A percentile compares a stretch with the other conserved stretches of the same genome.
These are phyloP conservation scores for Apiospora malaysiana DNA, from an alignment of 2,329 filamentous ascomycete genomes.

Conservation along the genomic window DNA sequence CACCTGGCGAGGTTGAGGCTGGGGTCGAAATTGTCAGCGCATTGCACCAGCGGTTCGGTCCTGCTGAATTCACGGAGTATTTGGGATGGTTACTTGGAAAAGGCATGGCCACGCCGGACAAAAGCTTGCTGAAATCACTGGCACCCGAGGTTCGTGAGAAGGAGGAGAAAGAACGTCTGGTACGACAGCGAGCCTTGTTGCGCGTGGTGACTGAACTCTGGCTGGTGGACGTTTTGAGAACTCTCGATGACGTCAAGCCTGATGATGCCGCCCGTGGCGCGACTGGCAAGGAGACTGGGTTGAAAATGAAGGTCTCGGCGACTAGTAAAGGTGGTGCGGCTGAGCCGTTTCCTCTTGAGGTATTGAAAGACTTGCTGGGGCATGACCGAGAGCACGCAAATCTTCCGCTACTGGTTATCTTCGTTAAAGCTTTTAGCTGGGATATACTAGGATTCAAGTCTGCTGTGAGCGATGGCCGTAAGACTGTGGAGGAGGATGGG, in stretches of 20 bases:
- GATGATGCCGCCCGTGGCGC: slow-evolving; percentile 68
- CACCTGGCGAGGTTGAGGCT: slow-evolving; percentile 87
- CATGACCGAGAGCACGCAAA: slow-evolving; percentile 94
- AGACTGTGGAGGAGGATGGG: slow-evolving; percentile 82
- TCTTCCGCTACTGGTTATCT: slow-evolving; percentile 87
- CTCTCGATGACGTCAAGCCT: slow-evolving; percentile 71
- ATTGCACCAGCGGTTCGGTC: slow-evolving; percentile 94
- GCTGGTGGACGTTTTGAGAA: slow-evolving; percentile 88
- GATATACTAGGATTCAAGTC: slow-evolving; percentile 86
- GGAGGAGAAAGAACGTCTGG: slow-evolving; percentile 92
- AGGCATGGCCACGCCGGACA: slow-evolving; percentile 90
- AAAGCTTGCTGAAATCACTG: slow-evolving; percentile 78
- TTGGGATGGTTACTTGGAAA: slow-evolving; percentile 92
- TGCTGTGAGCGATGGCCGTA: slow-evolving; percentile 77
- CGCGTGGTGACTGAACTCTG: slow-evolving; percentile 94
- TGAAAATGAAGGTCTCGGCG: slow-evolving; percentile 60
- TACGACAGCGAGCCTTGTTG: slow-evolving; percentile 83
- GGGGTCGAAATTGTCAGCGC: slow-evolving; percentile 93
- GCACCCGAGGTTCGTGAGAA: slow-evolving; percentile 84
- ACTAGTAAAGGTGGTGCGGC: slow-evolving; percentile 69
- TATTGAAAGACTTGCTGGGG: slow-evolving; percentile 94
- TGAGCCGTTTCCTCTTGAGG: slow-evolving; percentile 94
- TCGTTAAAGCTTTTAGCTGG: slow-evolving; percentile 96
- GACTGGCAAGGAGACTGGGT: slow-evolving; percentile 66
- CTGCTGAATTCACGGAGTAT: slow-evolving; percentile 86